Percentiles rank a stretch among this genome's conserved stretches.
Conservation (phyloP, 2,329 filamentous ascomycete genomes). For the Zasmidium citrigriseum region DNA sequence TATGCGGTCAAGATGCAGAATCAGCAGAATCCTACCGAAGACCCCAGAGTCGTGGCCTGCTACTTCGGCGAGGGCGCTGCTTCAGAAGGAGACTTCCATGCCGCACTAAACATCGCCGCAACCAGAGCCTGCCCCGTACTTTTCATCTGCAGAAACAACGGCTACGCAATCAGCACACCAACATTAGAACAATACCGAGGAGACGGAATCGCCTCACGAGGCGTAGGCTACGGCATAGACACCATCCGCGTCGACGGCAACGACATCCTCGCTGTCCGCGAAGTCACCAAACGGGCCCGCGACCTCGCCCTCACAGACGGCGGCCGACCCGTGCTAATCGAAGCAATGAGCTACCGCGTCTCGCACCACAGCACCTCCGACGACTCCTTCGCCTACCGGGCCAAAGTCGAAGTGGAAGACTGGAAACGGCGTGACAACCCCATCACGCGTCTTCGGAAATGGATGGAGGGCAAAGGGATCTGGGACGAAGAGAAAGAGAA, state of each 20-base stretch:
- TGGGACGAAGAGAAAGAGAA: constrained; percentile 88
- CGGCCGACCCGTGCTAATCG: constrained; percentile 81
- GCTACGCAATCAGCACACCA: constrained; percentile 86
- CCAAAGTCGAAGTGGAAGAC: constrained; percentile 88
- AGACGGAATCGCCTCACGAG: constrained; percentile 84
- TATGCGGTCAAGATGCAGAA: constrained; percentile 85
- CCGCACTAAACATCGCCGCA: constrained; percentile 85
- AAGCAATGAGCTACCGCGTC: constrained; percentile 98
- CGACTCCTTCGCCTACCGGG: constrained; percentile 94
- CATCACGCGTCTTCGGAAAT: constrained; percentile 81
- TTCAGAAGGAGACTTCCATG: constrained; percentile 89
- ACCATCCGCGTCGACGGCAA: constrained; percentile 93
- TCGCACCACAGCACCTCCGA: constrained; percentile 96
- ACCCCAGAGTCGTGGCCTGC: constrained; percentile 71
- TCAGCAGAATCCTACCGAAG: constrained; percentile 67
- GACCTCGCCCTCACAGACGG: constrained; percentile 76
- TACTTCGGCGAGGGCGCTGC: constrained; percentile 93
- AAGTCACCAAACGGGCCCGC: constrained; percentile 75
- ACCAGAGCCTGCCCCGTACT: constrained; percentile 84
- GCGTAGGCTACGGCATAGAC: constrained; percentile 89
- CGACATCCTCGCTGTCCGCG: constrained; percentile 84
- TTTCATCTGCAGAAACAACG: constrained; percentile 92
- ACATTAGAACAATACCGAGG: constrained; percentile 89
- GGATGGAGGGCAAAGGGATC: constrained; percentile 77
- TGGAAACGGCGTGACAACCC: constrained; percentile 92